Base-by-base conservation (phyloP, 2,329 filamentous ascomycete genomes). In the Aspergillus sergii region DNA sequence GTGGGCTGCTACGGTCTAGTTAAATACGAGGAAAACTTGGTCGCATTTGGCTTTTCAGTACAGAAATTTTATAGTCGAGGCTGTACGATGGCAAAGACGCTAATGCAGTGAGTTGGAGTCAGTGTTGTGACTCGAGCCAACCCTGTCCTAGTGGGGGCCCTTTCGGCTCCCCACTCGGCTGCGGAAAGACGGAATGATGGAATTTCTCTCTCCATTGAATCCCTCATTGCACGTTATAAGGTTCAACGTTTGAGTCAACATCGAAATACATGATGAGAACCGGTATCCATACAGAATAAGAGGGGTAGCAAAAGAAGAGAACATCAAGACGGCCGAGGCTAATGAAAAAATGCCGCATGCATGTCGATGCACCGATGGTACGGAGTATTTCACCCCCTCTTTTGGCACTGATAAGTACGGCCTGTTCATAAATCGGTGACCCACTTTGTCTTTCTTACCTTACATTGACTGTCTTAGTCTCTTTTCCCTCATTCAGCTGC, bases 81-180 rank as follows among this genome's bases (percentile, higher is more conserved):
- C 21, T n/a, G 26, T 30, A 23, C 39, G 14, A 12, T 23, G 51
- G n/a, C n/a, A 55, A 12, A 3, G 56, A 34, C 39, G 43, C 56
- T 58, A 58, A 58, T 58, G 41, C 56, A 50, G 10, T 11, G 26
- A n/a, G 46, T 50, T 50, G 46, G 55, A 32, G 55, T 41, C 39
- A 53, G 26, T n/a, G 16, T 16, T 34, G 32, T 54, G 51, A 54
- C 51, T 54, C 51, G 51, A 54, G 30, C 51, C 51, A 54, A 54
- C 30, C 30, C 26, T 51, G 48, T 28, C 26, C 8, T 14, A 23
- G 19, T 28, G 16, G 16, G 48, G 23, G 2, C 8, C 16, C 34
- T 41, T 41, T 41, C 39, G 39, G 39, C 4, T 23, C 34, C 4
- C 55, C 55, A 43, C 34, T 45, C 55, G 45, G 45, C 0, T 26